These are phyloP conservation scores for Neurospora sp. DNA, from an alignment of 495 filamentous ascomycete genomes.

Conservation along the genomic window DNA sequence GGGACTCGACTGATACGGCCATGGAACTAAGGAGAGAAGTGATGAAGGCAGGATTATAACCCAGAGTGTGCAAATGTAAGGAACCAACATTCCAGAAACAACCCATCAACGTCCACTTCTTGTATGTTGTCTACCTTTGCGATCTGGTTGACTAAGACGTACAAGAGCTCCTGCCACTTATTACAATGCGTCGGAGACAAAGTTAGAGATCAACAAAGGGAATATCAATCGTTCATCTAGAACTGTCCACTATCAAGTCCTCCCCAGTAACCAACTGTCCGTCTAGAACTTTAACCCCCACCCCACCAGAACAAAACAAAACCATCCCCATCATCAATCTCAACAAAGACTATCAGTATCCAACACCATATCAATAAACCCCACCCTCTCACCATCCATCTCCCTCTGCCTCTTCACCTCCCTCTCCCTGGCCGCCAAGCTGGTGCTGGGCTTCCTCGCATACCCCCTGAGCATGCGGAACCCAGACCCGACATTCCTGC, in stretches of 20 bases:
- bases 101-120: too few species aligned
- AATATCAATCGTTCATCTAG: neutral
- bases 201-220: neutral
- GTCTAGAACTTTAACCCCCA: neutral
- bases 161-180: too few species aligned
- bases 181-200: too few species aligned
- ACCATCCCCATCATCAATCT: neutral
- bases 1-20: too few species aligned
- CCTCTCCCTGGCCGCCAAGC: neutral
- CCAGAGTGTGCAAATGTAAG: too few species aligned
- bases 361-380: neutral
- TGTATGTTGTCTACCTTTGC: too few species aligned
- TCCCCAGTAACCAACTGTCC: neutral
- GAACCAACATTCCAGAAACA: too few species aligned
- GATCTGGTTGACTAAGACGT: too few species aligned
- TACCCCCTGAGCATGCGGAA: constrained; percentile 83
- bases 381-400: neutral
- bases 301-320: neutral
- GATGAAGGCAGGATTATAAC: too few species aligned
- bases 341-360: neutral
- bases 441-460: constrained; percentile 64
- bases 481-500: constrained; percentile 63
- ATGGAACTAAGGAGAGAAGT: too few species aligned
- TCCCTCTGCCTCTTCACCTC: constrained; percentile 2
- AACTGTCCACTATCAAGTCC: neutral